A percentile compares a stretch with the other conserved stretches of the same genome.
Evolutionary conservation across 768 basidiomycete species (phyloP).

Genomic region (Termitomyces sp.): DNA sequence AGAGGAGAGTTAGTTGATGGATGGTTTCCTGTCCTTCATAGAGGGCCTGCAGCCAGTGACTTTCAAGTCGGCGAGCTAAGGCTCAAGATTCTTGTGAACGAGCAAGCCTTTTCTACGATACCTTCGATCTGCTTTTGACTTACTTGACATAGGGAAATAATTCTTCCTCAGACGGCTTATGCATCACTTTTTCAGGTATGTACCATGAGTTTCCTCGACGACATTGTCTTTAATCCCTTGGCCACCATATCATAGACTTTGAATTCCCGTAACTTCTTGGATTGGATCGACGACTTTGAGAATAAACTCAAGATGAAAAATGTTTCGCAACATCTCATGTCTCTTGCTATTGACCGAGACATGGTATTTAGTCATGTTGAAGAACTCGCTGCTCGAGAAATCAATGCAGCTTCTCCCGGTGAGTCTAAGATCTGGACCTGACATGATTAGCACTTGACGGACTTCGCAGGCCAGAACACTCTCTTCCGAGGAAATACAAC

Average conservation of each 20-base stretch:
- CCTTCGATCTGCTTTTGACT: conserved; percentile 4
- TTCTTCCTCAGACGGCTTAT: conserved; percentile 67
- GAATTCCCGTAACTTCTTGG: conserved; percentile 58
- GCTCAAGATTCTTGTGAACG: conserved; percentile 68
- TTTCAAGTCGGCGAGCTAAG: conserved; percentile 72
- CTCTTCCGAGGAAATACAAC: conserved; percentile 66
- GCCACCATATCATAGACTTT: conserved; percentile 34
- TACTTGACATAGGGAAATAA: conserved; percentile 54
- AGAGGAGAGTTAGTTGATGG: conserved; percentile 74
- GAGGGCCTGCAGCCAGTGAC: conserved; percentile 40
- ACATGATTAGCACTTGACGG: not conserved
- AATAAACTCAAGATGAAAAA: conserved; percentile 61
- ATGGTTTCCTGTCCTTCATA: conserved; percentile 73
- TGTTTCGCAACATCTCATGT: conserved; percentile 54
- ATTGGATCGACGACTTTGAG: conserved; percentile 73
- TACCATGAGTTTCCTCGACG: not conserved
- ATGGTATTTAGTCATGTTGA: conserved; percentile 63
- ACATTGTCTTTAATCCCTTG: not conserved
- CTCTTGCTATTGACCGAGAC: conserved; percentile 65
- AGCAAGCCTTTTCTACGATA: conserved; percentile 38
- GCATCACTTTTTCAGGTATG: conserved; percentile 50
- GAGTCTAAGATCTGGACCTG: conserved; percentile 17
- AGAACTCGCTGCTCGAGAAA: conserved; percentile 64
- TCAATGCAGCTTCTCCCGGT: conserved; percentile 66
- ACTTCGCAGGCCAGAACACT: conserved; percentile 60